Evolutionary conservation across 257 asterid species (phyloP), one percentile per base, ranked within the genome.

Genomic region (Solanum ahanhuiri): DNA sequence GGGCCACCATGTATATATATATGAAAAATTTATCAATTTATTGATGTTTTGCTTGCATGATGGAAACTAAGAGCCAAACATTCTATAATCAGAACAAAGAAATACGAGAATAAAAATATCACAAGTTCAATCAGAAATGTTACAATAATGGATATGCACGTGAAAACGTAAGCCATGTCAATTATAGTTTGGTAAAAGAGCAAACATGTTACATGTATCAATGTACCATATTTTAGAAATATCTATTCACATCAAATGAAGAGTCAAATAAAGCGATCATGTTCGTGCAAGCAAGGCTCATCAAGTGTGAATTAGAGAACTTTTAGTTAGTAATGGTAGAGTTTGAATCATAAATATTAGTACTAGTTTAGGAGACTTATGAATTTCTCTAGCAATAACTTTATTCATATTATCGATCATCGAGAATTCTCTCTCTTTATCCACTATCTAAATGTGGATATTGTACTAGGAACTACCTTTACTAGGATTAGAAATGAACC

Each of bases 141-240:
- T 28, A 45, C 84, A 79, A 79, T 79, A 79, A 79, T 79, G 25
- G 84, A 17, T 79, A 79, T 30, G 84, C 84, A 79, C 84, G 84
- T 79, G 84, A 79, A 79, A 45, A 79, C 84, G 67, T 79, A 79
- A 45, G 54, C 15, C 37, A 7, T 79, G 84, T 28, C 66, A 79
- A 79, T 45, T 79, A 11, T 45, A 79, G 66, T 79, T 79, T 45
- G 83, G 83, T 79, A 79, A 12, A 7, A 5, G 64, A 25, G 64
- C 60, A 60, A 43, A 43, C 83, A 45, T 79, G 66, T 25, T 45
- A 79, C 84, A 79, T 79, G 66, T 77, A 77, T 15, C 4, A 4
- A 25, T 23, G 25, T 30, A 75, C n/a, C 17, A 79, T 23, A 23
- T 43, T 23, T 43, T 28, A 45, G 84, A 77, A 43, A 77, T 77